Base-by-base conservation (phyloP, 2,329 filamentous ascomycete species). In the Fusarium sororula region DNA sequence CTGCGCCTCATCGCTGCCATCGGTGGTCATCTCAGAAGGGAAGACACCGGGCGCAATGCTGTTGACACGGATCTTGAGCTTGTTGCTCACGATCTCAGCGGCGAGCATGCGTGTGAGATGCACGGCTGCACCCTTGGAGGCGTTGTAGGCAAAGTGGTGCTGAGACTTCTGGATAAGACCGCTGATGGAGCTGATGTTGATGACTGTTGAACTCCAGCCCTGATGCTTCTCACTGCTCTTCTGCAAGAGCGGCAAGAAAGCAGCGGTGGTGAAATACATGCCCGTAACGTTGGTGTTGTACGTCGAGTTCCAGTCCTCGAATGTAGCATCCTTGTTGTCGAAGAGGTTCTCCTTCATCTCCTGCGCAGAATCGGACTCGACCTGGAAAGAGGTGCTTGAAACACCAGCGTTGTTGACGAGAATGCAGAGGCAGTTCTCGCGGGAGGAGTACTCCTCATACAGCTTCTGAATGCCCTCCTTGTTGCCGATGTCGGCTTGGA, bases 241-340 rank as follows among this genome's bases (percentile, higher is more conserved):
- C 78, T 91, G 87, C 57, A 93, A 85, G 8, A 92, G 83, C 1
- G 91, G 90, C 3, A 90, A 87, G 50, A 93, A 87, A 1, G 90
- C 87, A 56, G 91, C 86, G 0, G 90, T 91, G 56, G 89, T 85
- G 73, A 91, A 93, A 84, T 90, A 93, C 63, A 90, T 86, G 68
- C 88, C 89, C 38, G 93, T 89, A 17, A 95, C 93, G 73, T 97
- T 95, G 26, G 93, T 94, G 66, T 90, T 89, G 84, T 93, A 95
- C 0, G 90, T 89, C 45, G 88, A 82, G n/a, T 87, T 87, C 94
- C 93, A 96, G 76, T 92, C 89, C 39, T 93, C 89, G 64, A 93
- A 86, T 0, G 84, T 89, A 6, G 83, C 80, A 3, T 81, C 77
- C 63, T 91, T 86, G 47, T 88, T 86, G 57, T 95, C 89, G 83